Percentiles rank a stretch among this genome's conserved stretches.
These are phyloP conservation scores for Sutorius australiensis DNA, from an alignment of 768 basidiomycete genomes.

Conservation along the genomic window DNA sequence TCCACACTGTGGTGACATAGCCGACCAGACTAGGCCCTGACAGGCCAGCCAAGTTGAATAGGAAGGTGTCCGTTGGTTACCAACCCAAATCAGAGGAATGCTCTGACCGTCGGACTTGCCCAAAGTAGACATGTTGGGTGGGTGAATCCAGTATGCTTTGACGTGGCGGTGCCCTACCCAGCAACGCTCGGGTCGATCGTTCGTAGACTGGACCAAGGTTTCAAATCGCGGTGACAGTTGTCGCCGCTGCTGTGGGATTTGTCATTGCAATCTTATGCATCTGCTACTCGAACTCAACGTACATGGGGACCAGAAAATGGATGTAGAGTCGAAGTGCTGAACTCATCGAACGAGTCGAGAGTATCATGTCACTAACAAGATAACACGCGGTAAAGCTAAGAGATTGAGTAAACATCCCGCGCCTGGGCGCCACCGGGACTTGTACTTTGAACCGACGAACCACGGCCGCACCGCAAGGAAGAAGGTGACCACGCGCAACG, in stretches of 20 bases:
- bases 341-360: background rate
- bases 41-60: background rate
- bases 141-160: background rate
- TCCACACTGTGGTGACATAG: background rate
- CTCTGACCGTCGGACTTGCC: background rate
- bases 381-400: background rate
- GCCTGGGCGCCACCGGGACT: conserved; percentile 5
- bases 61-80: background rate
- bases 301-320: background rate
- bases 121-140: background rate
- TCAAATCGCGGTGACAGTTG: background rate
- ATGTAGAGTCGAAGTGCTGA: background rate
- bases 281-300: background rate
- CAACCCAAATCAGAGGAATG: background rate
- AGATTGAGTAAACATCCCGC: conserved; percentile 1
- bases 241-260: background rate
- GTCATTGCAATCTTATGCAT: background rate
- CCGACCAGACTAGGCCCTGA: background rate
- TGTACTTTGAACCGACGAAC: background rate
- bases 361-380: background rate
- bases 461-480: background rate
- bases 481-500: background rate
- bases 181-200: background rate
- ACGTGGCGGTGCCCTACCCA: background rate
- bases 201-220: background rate